Evolutionary conservation across 495 filamentous ascomycete species (phyloP).

Genomic region (Xylaria castorea): DNA sequence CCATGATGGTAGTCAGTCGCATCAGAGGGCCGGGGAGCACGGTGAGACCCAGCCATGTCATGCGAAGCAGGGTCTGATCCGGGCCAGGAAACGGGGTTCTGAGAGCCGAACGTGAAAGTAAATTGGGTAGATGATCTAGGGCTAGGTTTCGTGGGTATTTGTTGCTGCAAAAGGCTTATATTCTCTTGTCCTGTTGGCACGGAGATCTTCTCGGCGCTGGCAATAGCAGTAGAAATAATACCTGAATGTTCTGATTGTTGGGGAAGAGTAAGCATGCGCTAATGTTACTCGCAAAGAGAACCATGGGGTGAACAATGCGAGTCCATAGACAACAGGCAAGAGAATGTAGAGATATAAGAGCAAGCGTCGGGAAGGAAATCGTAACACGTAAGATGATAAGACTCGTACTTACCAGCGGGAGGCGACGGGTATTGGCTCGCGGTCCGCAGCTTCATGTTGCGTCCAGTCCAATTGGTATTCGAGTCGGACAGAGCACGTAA

Average conservation of each 20-base stretch:
- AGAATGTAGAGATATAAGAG: neutral
- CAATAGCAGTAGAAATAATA: slow-evolving; percentile 89
- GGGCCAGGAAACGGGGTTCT: slow-evolving; percentile 59
- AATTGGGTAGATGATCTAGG: slow-evolving; percentile 77
- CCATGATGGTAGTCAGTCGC: slow-evolving; percentile 28
- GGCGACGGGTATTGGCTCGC: slow-evolving; percentile 46
- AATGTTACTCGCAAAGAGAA: neutral
- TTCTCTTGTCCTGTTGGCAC: slow-evolving; percentile 70
- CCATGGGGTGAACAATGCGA: neutral
- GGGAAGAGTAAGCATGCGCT: slow-evolving; percentile 19
- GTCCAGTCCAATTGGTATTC: slow-evolving; percentile 59
- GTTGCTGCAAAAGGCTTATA: slow-evolving; percentile 76
- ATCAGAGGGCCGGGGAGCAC: slow-evolving; percentile 24
- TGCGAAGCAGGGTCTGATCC: slow-evolving; percentile 65
- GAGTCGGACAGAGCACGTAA: slow-evolving; percentile 61
- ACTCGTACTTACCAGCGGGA: slow-evolving; percentile 49
- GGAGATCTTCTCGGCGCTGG: slow-evolving; percentile 78
- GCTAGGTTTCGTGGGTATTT: slow-evolving; percentile 63
- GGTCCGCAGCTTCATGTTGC: slow-evolving; percentile 51
- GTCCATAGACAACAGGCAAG: neutral
- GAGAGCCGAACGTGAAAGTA: slow-evolving; percentile 83
- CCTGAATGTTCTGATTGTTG: slow-evolving; percentile 63
- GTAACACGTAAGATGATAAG: slow-evolving; percentile 1
- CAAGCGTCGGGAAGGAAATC: neutral
- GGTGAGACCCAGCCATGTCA: slow-evolving; percentile 28